Percentiles rank a stretch among this genome's conserved stretches.
These are phyloP conservation scores for Hypsizygus marmoreus DNA, from an alignment of 768 basidiomycete species.

Conservation along the genomic window DNA sequence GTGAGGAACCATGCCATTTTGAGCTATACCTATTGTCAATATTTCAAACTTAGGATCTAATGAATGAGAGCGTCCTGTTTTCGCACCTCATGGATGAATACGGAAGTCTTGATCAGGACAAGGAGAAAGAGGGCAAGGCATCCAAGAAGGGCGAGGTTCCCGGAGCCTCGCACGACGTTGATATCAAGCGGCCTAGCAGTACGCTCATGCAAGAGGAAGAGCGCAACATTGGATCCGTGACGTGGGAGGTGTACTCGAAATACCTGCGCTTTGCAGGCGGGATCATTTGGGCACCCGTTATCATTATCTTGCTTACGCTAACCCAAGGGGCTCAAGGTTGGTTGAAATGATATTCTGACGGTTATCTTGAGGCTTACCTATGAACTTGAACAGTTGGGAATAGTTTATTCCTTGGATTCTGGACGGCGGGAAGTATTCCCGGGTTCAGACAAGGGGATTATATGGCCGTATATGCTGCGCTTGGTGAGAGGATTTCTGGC, in stretches of 20 bases:
- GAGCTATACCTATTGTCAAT: not conserved
- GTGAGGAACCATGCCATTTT: conserved; percentile 29
- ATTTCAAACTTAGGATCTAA: conserved; percentile 39
- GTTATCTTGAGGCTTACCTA: not conserved
- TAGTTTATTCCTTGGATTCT: conserved; percentile 73
- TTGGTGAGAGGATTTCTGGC: conserved; percentile 30
- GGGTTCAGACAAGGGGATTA: conserved; percentile 65
- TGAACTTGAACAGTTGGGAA: conserved; percentile 50
- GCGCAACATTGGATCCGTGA: conserved; percentile 53
- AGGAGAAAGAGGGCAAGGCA: conserved; percentile 32
- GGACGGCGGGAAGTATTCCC: conserved; percentile 59
- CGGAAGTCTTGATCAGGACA: conserved; percentile 46
- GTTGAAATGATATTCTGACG: not conserved
- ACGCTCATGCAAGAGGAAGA: conserved; percentile 63
- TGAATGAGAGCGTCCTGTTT: conserved; percentile 44
- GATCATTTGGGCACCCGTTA: conserved; percentile 47
- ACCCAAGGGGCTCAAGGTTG: conserved; percentile 55
- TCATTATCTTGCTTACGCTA: conserved; percentile 45
- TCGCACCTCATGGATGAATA: conserved; percentile 58
- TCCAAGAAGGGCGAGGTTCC: too few species aligned
- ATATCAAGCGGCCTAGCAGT: too few species aligned
- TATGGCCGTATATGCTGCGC: conserved; percentile 58
- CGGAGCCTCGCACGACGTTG: too few species aligned
- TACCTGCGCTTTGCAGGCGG: conserved; percentile 53
- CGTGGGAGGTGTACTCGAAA: conserved; percentile 47